Conservation (phyloP, 2,329 filamentous ascomycete genomes). For the Fusarium austroafricanum region DNA sequence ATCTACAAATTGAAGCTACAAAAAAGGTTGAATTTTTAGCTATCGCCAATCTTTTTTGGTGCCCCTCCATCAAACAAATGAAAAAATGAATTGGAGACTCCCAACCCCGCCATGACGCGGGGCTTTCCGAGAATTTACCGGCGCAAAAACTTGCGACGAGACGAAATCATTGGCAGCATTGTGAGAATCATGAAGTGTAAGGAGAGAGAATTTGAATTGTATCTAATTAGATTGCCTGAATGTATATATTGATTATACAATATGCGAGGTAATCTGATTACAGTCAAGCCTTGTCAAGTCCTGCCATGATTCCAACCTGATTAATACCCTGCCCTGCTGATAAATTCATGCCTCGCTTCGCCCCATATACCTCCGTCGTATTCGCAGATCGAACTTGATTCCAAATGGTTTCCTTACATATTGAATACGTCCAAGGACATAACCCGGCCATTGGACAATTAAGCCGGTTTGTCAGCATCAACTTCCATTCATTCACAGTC, state of each 20-base stretch:
- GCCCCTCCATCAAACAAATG: slow-evolving; percentile 32
- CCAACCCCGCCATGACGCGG: slow-evolving; percentile 39
- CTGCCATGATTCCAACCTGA: slow-evolving; percentile 5
- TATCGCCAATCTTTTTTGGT: slow-evolving; percentile 24
- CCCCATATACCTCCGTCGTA: slow-evolving; percentile 27
- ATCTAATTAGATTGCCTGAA: neutral
- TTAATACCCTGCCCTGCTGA: slow-evolving; percentile 24
- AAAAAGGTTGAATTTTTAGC: slow-evolving; percentile 34
- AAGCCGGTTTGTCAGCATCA: slow-evolving; percentile 37
- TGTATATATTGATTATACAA: too few relatives aligned
- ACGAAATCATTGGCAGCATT: neutral
- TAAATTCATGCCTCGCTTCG: slow-evolving; percentile 20
- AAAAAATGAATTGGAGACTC: slow-evolving; percentile 36
- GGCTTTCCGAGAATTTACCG: slow-evolving; percentile 36
- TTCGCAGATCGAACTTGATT: slow-evolving; percentile 31
- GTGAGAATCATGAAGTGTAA: too few relatives aligned
- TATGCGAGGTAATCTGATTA: neutral
- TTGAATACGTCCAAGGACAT: slow-evolving; percentile 1
- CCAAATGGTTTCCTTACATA: slow-evolving; percentile 23
- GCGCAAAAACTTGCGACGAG: slow-evolving; percentile 9
- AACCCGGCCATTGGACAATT: slow-evolving; percentile 3
- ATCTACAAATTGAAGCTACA: slow-evolving; percentile 16
- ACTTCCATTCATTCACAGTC: neutral
- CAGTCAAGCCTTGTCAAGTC: neutral
- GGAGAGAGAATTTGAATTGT: too few relatives aligned